Evolutionary conservation across 176 grass and related monocot genomes (phyloP).

Genomic region (Ensete glaucum): DNA sequence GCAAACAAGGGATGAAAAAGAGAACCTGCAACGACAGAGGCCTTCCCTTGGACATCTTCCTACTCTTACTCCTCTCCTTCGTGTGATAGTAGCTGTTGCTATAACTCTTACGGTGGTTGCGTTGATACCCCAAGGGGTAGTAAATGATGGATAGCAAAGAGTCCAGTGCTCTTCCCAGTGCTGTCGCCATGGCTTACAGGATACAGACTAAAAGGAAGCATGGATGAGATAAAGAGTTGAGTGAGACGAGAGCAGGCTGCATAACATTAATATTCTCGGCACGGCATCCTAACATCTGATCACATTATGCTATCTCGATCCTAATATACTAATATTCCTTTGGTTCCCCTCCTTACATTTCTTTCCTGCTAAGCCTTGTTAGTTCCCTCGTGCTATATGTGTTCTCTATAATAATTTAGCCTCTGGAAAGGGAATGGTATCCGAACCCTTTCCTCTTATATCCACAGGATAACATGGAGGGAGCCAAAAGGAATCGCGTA

Average conservation of each 20-base stretch:
- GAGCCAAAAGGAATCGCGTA: no score
- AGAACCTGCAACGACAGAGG: slow-evolving; percentile 22
- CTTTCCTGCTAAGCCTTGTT: not conserved
- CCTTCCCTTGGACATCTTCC: slow-evolving; percentile 14
- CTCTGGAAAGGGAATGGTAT: slow-evolving; percentile 3
- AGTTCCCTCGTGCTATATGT: not conserved
- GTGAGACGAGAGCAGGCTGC: no score
- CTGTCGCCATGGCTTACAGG: not conserved
- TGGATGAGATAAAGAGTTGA: not conserved
- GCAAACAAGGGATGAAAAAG: not conserved
- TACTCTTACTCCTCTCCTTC: not conserved
- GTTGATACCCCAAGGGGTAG: not conserved
- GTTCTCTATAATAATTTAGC: not conserved
- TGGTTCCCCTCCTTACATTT: not conserved
- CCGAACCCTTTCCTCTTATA: not conserved
- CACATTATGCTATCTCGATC: no score
- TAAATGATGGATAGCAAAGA: slow-evolving; percentile 9
- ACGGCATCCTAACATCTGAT: not conserved
- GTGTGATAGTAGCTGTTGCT: slow-evolving; percentile 4
- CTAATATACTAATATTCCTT: not conserved
- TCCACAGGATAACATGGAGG: no score
- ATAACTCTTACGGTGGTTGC: not conserved
- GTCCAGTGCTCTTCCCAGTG: slow-evolving; percentile 10
- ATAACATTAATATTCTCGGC: not conserved
- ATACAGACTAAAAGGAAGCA: not conserved